These are phyloP conservation scores for Dioscorea cayenensis DNA, from an alignment of 116 monocot species.

Conservation along the genomic window DNA sequence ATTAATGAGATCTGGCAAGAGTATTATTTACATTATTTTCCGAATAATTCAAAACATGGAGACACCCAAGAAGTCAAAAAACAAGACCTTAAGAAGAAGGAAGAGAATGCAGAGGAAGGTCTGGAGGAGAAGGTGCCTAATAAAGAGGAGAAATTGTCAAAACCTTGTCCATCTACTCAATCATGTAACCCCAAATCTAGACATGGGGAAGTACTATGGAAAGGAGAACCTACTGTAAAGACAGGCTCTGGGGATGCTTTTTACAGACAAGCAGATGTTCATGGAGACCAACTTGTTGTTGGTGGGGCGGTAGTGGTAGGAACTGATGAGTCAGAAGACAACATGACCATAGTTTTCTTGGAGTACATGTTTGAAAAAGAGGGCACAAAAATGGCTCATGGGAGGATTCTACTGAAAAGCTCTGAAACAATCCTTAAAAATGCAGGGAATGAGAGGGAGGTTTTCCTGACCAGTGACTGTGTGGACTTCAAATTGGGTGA, in stretches of 20 bases:
- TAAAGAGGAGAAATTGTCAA: conserved; percentile 30
- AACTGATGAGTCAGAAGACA: conserved; percentile 32
- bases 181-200: conserved; percentile 18
- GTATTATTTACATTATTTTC: conserved; percentile 67
- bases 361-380: conserved; percentile 80
- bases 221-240: conserved; percentile 36
- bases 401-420: conserved; percentile 56
- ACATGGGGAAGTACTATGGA: conserved; percentile 56
- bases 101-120: conserved; percentile 46
- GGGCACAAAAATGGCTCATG: conserved; percentile 74
- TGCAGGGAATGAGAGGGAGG: conserved; percentile 83
- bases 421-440: conserved; percentile 76
- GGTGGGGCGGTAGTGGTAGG: conserved; percentile 54
- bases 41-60: conserved; percentile 48
- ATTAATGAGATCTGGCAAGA: conserved; percentile 88
- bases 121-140: conserved; percentile 22
- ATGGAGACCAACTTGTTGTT: conserved; percentile 36
- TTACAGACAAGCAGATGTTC: conserved; percentile 55
- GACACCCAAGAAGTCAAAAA: conserved; percentile 33
- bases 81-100: conserved; percentile 44
- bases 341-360: conserved; percentile 31
- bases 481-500: conserved; percentile 57
- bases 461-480: conserved; percentile 82
- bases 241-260: conserved; percentile 52
- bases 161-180: conserved; percentile 14